Evolutionary conservation across 495 filamentous ascomycete species (phyloP).

Genomic region (Aspergillus heteromorphus): DNA sequence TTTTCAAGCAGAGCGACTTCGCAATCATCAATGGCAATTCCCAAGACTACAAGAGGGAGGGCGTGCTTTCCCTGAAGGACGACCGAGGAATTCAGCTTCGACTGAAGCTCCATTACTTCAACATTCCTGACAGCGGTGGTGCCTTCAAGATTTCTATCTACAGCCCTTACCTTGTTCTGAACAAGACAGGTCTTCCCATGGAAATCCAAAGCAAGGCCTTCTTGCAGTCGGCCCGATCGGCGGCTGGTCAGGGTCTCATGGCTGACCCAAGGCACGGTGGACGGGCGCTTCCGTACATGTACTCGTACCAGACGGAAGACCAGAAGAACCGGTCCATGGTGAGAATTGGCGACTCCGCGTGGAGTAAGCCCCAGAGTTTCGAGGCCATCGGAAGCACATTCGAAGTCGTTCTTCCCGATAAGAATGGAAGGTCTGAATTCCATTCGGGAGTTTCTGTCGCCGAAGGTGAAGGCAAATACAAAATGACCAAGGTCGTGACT

Average conservation of each 20-base stretch:
- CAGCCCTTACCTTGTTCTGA: constrained; percentile 88
- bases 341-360: constrained; percentile 80
- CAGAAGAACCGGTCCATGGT: constrained; percentile 81
- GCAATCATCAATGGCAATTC: constrained; percentile 89
- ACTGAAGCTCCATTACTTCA: constrained; percentile 88
- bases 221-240: constrained; percentile 71
- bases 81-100: constrained; percentile 69
- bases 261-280: constrained; percentile 45
- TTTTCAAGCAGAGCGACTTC: constrained; percentile 92
- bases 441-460: constrained; percentile 83
- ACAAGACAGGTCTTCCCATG: constrained; percentile 88
- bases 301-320: constrained; percentile 82
- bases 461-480: constrained; percentile 95
- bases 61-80: constrained; percentile 75
- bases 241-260: constrained; percentile 67
- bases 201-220: constrained; percentile 85
- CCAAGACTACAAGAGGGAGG: constrained; percentile 82
- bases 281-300: constrained; percentile 86
- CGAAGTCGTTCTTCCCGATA: constrained; percentile 74
- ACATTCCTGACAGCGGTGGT: constrained; percentile 85
- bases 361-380: constrained; percentile 97
- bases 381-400: constrained; percentile 94
- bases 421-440: constrained; percentile 68
- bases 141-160: constrained; percentile 94
- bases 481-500: constrained; percentile 89